Conservation (phyloP, 2,329 filamentous ascomycete genomes). For the Lojkania enalia region DNA sequence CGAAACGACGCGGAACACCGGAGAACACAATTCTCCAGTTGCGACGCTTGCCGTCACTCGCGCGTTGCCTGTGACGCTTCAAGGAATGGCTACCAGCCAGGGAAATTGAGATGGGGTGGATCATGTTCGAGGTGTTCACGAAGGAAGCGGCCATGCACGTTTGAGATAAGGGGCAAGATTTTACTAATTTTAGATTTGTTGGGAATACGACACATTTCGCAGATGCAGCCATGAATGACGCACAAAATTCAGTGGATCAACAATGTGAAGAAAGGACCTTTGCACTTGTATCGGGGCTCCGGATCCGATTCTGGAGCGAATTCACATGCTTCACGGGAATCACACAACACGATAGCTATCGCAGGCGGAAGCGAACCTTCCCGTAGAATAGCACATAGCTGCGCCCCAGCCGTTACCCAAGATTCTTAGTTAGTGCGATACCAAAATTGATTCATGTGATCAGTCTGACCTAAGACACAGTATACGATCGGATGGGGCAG, state of each 20-base stretch:
- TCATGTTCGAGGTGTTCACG: slow-evolving; percentile 8
- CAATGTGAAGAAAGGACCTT: slow-evolving; percentile 3
- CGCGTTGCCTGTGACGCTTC: slow-evolving; percentile 19
- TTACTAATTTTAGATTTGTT: neutral
- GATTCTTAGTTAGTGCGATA: too few species aligned
- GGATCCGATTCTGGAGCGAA: neutral
- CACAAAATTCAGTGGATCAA: slow-evolving; percentile 7
- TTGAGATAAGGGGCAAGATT: slow-evolving; percentile 6
- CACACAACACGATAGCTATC: neutral
- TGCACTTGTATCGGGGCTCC: neutral
- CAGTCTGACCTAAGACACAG: too few species aligned
- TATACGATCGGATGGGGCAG: too few species aligned
- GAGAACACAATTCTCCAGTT: slow-evolving; percentile 18
- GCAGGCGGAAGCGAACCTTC: neutral
- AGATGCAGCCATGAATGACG: too few species aligned
- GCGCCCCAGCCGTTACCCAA: too few species aligned
- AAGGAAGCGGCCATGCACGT: slow-evolving; percentile 7
- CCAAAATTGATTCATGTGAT: too few species aligned
- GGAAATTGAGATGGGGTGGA: slow-evolving; percentile 3
- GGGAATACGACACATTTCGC: too few species aligned
- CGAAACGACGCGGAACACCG: neutral
- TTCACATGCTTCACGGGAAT: neutral
- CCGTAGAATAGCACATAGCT: too few species aligned
- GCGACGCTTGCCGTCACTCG: slow-evolving; percentile 16
- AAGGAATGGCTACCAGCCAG: slow-evolving; percentile 3